These are phyloP conservation scores for Salix arbutifolia DNA, from an alignment of 345 rosid genomes.

Conservation along the genomic window DNA sequence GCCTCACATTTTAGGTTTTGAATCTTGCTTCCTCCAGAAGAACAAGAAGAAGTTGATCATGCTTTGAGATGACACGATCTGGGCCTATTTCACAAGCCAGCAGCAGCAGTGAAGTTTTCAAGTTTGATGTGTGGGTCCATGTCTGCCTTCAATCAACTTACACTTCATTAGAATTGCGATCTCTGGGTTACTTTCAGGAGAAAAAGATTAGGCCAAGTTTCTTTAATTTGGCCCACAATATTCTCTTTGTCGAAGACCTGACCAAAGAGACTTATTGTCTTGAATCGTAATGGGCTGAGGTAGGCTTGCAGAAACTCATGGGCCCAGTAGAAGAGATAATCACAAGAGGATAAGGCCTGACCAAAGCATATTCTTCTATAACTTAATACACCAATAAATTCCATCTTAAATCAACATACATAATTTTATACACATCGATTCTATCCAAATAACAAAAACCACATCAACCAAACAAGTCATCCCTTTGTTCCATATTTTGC, in stretches of 20 bases:
- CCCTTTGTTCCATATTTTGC: too few relatives aligned
- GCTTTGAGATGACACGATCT: neutral
- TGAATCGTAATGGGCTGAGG: neutral
- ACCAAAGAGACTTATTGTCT: neutral
- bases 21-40: neutral
- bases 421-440: too few relatives aligned
- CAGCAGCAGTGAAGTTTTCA: neutral
- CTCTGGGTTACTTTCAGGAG: neutral
- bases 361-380: too few relatives aligned
- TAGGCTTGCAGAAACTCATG: neutral
- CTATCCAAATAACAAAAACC: too few relatives aligned
- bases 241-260: neutral
- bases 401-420: too few relatives aligned
- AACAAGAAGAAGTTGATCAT: neutral
- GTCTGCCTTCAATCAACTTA: neutral
- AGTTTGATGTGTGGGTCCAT: neutral
- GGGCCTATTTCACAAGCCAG: neutral
- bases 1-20: neutral
- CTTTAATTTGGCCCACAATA: neutral
- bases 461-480: too few relatives aligned
- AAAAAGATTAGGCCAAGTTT: neutral
- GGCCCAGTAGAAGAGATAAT: neutral
- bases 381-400: too few relatives aligned
- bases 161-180: neutral
- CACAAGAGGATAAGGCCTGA: neutral